Base-by-base conservation (phyloP, 148 eudicot genomes). In the Rhododendron kiyosumense region DNA sequence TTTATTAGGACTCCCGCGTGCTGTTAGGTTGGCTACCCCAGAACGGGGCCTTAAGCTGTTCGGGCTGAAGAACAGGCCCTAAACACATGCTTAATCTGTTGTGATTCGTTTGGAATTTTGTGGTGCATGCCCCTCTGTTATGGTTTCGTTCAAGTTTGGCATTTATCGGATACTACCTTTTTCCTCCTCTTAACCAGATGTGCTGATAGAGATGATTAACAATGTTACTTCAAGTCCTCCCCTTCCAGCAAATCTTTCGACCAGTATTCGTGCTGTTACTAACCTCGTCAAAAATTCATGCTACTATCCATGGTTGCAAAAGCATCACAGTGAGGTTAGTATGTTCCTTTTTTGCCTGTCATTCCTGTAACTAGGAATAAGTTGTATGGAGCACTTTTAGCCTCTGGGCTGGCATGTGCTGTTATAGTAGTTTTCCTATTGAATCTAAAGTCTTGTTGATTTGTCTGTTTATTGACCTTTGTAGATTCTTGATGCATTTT, bases 401-500 rank as follows among this genome's bases (percentile, higher is more conserved):
- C 8, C 79, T 65, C 51, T n/a, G 76, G 43, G 30, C 14, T 52
- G 13, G 41, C 20, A 12, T 22, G n/a, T 78, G 43, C 73, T 17
- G 14, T 78, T 85, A 4, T 14, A 85, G 18, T 3, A 52, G n/a
- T 54, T 30, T 45, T 13, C 28, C 54, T 45, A 45, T 26, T 5
- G 48, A 22, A 71, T 24, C 7, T 52, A 46, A 32, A 41, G 4
- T 49, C 5, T 18, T 49, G 75, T 34, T 71, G 15, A 17, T 26
- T 18, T 85, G 28, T 84, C 32, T 63, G 43, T 82, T 88, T 82
- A 5, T 34, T 87, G 80, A 85, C 84, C 51, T 85, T 45, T 92
- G 95, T 90, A 97, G 99, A 91, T 94, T 88, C 91, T 97, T 81
- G 98, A 95, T 90, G 93, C 94, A 67, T 94, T 93, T 87, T 92